These are phyloP conservation scores for Lophiotrema nucula DNA, from an alignment of 495 filamentous ascomycete genomes.

Conservation along the genomic window DNA sequence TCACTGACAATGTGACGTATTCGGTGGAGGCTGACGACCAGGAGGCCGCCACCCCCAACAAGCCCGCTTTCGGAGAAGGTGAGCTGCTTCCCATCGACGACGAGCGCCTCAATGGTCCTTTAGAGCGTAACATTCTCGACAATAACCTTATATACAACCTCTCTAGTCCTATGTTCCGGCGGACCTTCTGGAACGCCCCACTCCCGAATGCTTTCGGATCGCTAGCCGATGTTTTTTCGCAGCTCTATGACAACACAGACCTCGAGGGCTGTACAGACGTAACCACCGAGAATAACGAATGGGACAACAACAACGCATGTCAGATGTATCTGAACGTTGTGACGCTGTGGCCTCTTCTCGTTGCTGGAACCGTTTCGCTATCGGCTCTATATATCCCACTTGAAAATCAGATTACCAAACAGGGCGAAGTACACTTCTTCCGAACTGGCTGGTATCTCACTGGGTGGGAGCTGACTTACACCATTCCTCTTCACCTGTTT, in stretches of 20 bases:
- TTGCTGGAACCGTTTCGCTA: background rate
- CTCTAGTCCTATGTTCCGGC: background rate
- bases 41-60: background rate
- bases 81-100: background rate
- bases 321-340: background rate
- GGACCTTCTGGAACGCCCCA: background rate
- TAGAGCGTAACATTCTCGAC: background rate
- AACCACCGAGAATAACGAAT: background rate
- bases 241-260: background rate
- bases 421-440: no score
- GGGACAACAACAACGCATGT: constrained; percentile 1
- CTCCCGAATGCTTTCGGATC: background rate
- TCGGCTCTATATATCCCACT: background rate
- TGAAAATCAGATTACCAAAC: no score
- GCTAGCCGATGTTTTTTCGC: background rate
- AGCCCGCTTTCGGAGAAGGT: background rate
- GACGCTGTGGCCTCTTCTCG: background rate
- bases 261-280: background rate
- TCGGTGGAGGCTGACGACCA: background rate
- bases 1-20: background rate
- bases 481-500: no score
- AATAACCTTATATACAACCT: background rate
- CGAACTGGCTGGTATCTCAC: no score
- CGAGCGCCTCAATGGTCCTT: background rate
- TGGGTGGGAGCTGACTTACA: no score